Conservation (phyloP, 306 rosid genomes). For the Echinosophora koreensis region DNA sequence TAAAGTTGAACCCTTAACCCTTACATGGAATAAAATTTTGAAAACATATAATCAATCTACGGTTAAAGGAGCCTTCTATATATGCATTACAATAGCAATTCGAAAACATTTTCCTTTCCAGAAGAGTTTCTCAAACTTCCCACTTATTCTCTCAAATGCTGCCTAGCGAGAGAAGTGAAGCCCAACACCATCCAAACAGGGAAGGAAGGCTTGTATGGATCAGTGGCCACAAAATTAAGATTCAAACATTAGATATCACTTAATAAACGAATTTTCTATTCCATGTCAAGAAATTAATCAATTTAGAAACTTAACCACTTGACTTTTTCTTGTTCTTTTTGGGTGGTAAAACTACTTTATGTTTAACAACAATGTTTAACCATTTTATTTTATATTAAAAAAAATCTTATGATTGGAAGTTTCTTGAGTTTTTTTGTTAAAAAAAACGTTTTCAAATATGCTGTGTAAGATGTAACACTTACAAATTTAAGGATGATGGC, state of each 20-base stretch:
- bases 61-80: not conserved
- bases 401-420: too few relatives aligned
- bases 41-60: not conserved
- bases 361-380: not conserved
- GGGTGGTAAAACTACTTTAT: not conserved
- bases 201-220: not conserved
- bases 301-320: not conserved
- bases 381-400: too few relatives aligned
- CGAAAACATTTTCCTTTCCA: not conserved
- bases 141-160: not conserved
- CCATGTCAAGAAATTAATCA: not conserved
- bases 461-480: not conserved
- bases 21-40: not conserved
- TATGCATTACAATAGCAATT: not conserved
- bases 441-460: too few relatives aligned
- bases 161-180: conserved; percentile 8
- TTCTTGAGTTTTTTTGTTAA: too few relatives aligned
- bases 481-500: not conserved
- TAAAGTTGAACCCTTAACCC: not conserved
- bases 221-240: not conserved
- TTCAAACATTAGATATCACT: not conserved
- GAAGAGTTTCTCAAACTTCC: not conserved
- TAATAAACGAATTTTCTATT: not conserved
- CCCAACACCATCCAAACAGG: conserved; percentile 8
- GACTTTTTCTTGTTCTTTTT: too few relatives aligned